Evolutionary conservation across 345 rosid species (phyloP), one percentile per base, ranked within the genome.

Genomic region (Adansonia digitata): DNA sequence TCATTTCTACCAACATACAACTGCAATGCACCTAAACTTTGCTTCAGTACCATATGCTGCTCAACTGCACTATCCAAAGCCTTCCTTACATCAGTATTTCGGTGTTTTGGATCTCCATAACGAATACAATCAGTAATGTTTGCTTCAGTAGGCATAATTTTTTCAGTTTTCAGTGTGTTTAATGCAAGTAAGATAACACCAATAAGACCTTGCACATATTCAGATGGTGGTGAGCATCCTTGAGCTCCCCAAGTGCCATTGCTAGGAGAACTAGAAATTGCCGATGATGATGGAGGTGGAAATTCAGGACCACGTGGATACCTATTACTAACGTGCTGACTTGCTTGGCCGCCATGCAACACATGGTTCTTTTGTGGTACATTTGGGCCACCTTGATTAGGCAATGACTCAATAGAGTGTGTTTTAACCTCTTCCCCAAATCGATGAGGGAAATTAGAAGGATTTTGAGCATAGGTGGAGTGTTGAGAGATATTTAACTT

Each of bases 101-200:
- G 80, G 81, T 88, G 90, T 76, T 86, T 90, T 68, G 83, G 76
- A 79, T 91, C 90, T 82, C 97, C 97, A 71, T 75, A 87, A 13
- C 87, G 86, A 76, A 94, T 85, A 81, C 94, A 94, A 77, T 92
- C 90, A 11, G 77, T 75, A 79, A 94, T 90, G 78, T 91, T 94
- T 49, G 80, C 80, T 86, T 91, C 90, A 53, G 87, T 92, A 12
- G 98, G 97, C 81, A 84, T 81, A 74, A 92, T 78, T 82, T 83
- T 85, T 77, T 92, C 96, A 63, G 31, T 86, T 85, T 90, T 92
- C 82, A 94, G 86, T 37, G 86, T 85, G 81, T 86, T 85, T 77
- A 94, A 79, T 64, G 97, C 91, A 61, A 86, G 89, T 75, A 94
- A 81, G 76, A 94, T 79, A 69, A 90, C 87, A 69, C 97, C 97